Conservation (phyloP, 441 rosid genomes). For the Corymbia calophylla region DNA sequence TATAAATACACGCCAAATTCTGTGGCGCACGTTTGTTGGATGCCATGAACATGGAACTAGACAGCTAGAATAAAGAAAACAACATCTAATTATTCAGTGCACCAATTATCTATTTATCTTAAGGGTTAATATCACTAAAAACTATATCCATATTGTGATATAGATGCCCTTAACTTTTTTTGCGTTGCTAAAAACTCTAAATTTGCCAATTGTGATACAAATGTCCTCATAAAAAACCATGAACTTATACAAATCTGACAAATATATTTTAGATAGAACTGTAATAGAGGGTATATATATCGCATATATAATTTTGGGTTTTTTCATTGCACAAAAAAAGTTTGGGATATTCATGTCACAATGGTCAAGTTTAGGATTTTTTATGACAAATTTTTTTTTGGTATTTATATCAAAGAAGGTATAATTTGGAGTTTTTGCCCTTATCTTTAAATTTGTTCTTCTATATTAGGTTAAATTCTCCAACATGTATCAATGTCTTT, state of each 20-base stretch:
- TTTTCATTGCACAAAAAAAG: too few relatives aligned
- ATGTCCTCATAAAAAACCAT: too few relatives aligned
- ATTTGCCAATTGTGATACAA: too few relatives aligned
- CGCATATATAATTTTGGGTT: too few relatives aligned
- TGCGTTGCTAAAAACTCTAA: neutral
- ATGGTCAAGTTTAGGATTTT: neutral
- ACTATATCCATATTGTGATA: neutral
- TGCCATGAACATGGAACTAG: neutral
- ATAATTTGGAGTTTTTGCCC: neutral
- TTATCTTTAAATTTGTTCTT: neutral
- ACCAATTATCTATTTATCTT: neutral
- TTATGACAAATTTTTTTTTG: too few relatives aligned
- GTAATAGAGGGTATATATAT: neutral
- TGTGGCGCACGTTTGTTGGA: neutral
- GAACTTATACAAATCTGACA: rapidly evolving
- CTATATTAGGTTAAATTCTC: neutral
- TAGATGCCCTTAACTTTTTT: too few relatives aligned
- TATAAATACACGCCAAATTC: neutral
- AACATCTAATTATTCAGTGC: neutral
- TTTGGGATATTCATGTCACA: neutral
- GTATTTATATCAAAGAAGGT: rapidly evolving
- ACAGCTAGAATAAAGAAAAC: neutral
- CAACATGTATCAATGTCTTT: neutral
- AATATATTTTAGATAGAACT: rapidly evolving
- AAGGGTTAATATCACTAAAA: neutral